phyloP scores from a whole-genome alignment of 352 stramenopile genomes.

The Globisporangium alternatum region DNA sequence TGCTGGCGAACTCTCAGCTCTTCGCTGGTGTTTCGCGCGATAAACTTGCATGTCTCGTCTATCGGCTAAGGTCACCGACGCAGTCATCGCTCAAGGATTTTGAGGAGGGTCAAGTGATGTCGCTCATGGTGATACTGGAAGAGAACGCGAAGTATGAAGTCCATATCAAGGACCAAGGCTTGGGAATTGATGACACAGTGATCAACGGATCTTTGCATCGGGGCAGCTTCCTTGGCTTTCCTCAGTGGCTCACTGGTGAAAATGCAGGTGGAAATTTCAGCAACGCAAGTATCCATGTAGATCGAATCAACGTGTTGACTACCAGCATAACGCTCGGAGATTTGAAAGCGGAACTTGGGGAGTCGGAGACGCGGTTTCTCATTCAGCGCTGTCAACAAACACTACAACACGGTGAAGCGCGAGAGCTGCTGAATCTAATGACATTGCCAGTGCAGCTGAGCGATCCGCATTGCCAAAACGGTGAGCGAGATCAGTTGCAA shows the following conservation, averaged over 20 bases:
- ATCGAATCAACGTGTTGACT: conserved; percentile 1
- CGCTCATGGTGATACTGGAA: conserved; percentile 1
- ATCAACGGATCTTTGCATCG: background rate
- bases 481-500: conserved; percentile 5
- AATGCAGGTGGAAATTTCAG: background rate
- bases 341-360: conserved; percentile 5
- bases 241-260: conserved; percentile 5
- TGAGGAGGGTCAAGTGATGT: background rate
- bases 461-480: background rate
- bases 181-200: background rate
- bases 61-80: background rate
- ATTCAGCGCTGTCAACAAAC: conserved; percentile 4
- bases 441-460: background rate
- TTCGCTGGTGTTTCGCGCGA: conserved; percentile 13
- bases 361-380: background rate
- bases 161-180: background rate
- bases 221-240: conserved; percentile 8
- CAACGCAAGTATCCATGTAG: background rate
- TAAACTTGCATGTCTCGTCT: conserved; percentile 10
- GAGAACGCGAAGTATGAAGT: conserved; percentile 4
- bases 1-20: conserved; percentile 4
- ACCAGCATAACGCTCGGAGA: background rate
- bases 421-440: background rate
- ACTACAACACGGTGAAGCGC: background rate
- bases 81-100: background rate